Base-by-base conservation (phyloP, 495 filamentous ascomycete species). In the Xylaria acuta region DNA sequence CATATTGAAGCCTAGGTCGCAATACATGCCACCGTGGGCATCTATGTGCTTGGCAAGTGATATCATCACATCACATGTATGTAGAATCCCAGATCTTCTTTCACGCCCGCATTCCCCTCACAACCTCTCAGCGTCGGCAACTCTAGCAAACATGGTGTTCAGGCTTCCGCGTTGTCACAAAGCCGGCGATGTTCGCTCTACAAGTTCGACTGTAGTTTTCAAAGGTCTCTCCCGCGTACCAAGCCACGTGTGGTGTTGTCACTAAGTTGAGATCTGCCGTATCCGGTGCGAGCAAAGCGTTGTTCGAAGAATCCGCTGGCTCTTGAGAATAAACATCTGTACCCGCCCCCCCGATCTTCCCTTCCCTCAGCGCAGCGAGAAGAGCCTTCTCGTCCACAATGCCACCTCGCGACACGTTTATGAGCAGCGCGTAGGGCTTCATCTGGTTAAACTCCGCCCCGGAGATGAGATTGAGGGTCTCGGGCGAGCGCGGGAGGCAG, bases 401-500 rank as follows among this genome's bases (percentile, higher is more conserved):
- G 0, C 88, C 88, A 3, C 88, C 88, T 3, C 88, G 80, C 7
- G 86, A 83, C 51, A 89, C 84, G 74, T 91, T 90, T 62, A 90
- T 77, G 14, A 91, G 27, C 20, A 90, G 67, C 4, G 84, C 80
- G 45, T 86, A 79, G 0, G 77, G 72, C 16, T 76, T 79, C 86
- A 91, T 89, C 16, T 77, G 56, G n/a, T 70, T 38, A 16, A 91
- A 78, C 76, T 90, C 88, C 0, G 79, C 69, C 0, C 74, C 75
- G 1, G 80, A 81, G 51, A 91, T 81, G 62, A 88, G 73, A 56
- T 85, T 81, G 27, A 81, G 36, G 6, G 86, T 88, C 58, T 83
- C 80, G 1, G 80, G 78, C 1, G 80, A 76, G 38, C 76, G 75
- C 16, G 88, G 88, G 11, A 86, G 75, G 4, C 81, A 83, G 14